Evolutionary conservation across 2,329 filamentous ascomycete species (phyloP), one percentile per base, ranked within the genome.

Genomic region (Leptographium wingfieldii): DNA sequence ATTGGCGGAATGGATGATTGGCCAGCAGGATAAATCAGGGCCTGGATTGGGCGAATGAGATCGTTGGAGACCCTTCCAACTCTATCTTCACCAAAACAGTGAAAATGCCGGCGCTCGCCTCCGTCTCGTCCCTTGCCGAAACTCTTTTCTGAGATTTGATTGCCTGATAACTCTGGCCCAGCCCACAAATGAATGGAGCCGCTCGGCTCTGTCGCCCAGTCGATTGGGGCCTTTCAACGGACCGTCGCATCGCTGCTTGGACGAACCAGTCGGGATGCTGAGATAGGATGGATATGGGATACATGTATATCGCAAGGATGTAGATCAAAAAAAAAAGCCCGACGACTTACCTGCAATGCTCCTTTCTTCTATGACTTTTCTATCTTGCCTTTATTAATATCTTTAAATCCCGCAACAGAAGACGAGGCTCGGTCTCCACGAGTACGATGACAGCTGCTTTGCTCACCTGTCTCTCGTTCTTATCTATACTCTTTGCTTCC

Each of bases 21-120:
- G 56, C 56, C 49, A 57, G 43, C 43, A 57, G 43, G 16, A 29
- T 31, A n/a, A 31, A 25, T 19, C 38, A 54, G 3, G 16, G 22
- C 43, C 48, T 55, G 60, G 64, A 65, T 63, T 63, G 65, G 66
- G 61, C 61, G 65, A 64, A 63, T 67, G 65, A 67, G 68, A 66
- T 33, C 38, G 43, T 51, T 27, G 27, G 16, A 31, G 29, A 38
- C 31, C 16, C 29, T 43, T 33, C 38, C 25, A 14, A 14, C 31
- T 52, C 52, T 33, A 35, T 58, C 55, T 46, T 56, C 40, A 25
- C 38, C 55, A 56, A 48, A 56, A 56, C 22, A 27, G 55, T 27
- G 38, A 46, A 27, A 29, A 40, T 27, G 53, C 29, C 33, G 49
- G 25, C 25, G 27, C 19, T 27, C n/a, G 31, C n/a, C 38, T n/a